Evolutionary conservation across 352 stramenopile species (phyloP).

Genomic region (Phytophthora foliorum): DNA sequence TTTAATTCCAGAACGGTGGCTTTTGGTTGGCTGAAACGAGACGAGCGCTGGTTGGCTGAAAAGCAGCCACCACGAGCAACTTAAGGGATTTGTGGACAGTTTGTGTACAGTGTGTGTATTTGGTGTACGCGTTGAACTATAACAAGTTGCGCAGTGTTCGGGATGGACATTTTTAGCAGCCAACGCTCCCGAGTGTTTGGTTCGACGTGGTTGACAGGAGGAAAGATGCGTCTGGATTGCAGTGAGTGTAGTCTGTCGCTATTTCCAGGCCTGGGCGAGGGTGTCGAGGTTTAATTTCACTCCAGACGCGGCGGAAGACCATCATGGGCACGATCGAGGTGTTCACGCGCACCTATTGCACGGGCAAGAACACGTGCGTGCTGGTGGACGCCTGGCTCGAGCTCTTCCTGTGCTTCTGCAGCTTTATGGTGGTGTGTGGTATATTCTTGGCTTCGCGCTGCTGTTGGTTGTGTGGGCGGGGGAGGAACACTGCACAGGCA

Average conservation of each 20-base stretch:
- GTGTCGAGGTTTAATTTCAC: slow-evolving; percentile 5
- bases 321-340: slow-evolving; percentile 68
- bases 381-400: slow-evolving; percentile 74
- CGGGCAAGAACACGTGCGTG: slow-evolving; percentile 58
- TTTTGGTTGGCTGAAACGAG: slow-evolving; percentile 14
- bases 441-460: slow-evolving; percentile 29
- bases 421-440: slow-evolving; percentile 39
- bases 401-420: slow-evolving; percentile 49
- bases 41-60: background rate
- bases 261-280: background rate
- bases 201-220: background rate
- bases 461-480: slow-evolving; percentile 37
- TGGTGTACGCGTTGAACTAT: background rate
- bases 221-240: background rate
- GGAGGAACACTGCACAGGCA: background rate
- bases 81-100: background rate
- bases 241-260: background rate
- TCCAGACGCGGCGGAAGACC: slow-evolving; percentile 1
- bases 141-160: background rate
- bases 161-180: background rate
- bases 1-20: slow-evolving; percentile 1
- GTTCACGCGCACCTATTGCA: slow-evolving; percentile 64
- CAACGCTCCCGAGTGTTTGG: background rate
- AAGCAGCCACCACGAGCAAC: background rate
- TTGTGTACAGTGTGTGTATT: background rate